These are phyloP conservation scores for Botryotinia convoluta DNA, from an alignment of 2,329 filamentous ascomycete genomes.

Conservation along the genomic window DNA sequence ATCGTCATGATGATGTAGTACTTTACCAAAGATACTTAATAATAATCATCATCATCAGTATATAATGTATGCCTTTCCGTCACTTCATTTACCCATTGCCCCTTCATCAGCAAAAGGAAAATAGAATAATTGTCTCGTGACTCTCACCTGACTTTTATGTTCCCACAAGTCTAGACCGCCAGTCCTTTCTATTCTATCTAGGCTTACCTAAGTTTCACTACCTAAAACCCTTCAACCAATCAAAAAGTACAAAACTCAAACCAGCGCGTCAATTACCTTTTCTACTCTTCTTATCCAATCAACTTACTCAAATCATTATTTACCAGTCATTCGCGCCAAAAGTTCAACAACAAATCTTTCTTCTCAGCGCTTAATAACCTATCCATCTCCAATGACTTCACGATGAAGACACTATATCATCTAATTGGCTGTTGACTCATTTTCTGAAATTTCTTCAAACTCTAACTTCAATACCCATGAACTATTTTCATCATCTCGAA, in stretches of 20 bases:
- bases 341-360: conserved; percentile 10
- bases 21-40: not conserved
- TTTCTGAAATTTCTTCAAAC: not conserved
- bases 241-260: not conserved
- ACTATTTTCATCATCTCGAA: conserved; percentile 20
- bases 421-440: conserved; percentile 8
- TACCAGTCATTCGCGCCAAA: conserved; percentile 11
- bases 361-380: conserved; percentile 32
- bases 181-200: not conserved
- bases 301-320: conserved; percentile 2
- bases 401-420: conserved; percentile 30
- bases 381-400: conserved; percentile 25
- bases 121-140: not conserved
- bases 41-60: not conserved
- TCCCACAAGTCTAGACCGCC: not conserved
- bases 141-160: not conserved
- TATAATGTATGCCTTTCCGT: too few species aligned
- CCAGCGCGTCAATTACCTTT: conserved; percentile 16
- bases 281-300: conserved; percentile 12
- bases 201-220: not conserved
- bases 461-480: conserved; percentile 5
- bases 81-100: not conserved
- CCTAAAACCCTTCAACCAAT: not conserved
- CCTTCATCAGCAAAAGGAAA: not conserved
- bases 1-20: not conserved